Evolutionary conservation across 768 basidiomycete species (phyloP).

Genomic region (Hygrocybe punicea): DNA sequence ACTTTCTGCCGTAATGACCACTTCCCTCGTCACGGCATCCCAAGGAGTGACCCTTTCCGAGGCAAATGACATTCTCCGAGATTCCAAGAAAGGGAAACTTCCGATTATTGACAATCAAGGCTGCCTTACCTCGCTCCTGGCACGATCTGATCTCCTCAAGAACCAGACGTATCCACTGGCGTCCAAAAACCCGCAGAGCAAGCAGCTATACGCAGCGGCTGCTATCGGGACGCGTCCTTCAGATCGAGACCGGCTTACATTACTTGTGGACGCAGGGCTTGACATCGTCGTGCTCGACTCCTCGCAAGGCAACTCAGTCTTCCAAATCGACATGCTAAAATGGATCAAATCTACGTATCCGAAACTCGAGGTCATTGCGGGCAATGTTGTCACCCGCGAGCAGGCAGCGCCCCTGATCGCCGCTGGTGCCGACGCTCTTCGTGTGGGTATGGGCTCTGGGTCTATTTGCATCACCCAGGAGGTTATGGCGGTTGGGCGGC

Average conservation of each 20-base stretch:
- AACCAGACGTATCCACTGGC: slow-evolving; percentile 96
- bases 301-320: slow-evolving; percentile 93
- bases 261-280: slow-evolving; percentile 90
- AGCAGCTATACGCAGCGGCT: slow-evolving; percentile 95
- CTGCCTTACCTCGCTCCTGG: slow-evolving; percentile 77
- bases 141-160: slow-evolving; percentile 95
- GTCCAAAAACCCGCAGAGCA: slow-evolving; percentile 83
- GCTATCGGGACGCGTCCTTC: slow-evolving; percentile 89
- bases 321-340: slow-evolving; percentile 88
- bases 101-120: slow-evolving; percentile 72
- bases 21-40: slow-evolving; percentile 76
- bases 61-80: slow-evolving; percentile 91
- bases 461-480: slow-evolving; percentile 99
- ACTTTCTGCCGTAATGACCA: slow-evolving; percentile 89
- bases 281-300: slow-evolving; percentile 96
- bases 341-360: slow-evolving; percentile 91
- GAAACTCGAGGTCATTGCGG: slow-evolving; percentile 87
- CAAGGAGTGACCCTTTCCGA: slow-evolving; percentile 86
- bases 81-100: slow-evolving; percentile 97
- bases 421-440: slow-evolving; percentile 93
- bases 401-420: slow-evolving; percentile 92
- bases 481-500: slow-evolving; percentile 97
- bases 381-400: slow-evolving; percentile 97
- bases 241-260: slow-evolving; percentile 77
- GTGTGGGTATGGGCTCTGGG: slow-evolving; percentile 96